Base-by-base conservation (phyloP, 129 eudicot species). In the Kitagawia praeruptora region DNA sequence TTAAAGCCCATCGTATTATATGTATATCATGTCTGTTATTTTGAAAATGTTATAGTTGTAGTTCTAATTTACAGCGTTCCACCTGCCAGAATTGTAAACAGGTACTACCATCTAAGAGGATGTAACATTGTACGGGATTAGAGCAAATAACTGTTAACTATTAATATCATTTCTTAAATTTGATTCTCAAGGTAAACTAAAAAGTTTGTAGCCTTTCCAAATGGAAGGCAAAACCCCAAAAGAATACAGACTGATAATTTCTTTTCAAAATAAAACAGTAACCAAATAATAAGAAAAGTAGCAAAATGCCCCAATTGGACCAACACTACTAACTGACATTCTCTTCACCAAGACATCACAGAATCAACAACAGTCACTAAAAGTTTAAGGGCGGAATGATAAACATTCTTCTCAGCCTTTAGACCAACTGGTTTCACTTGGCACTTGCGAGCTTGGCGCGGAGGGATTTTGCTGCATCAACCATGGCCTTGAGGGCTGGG, bases 401-500 rank as follows among this genome's bases (percentile, higher is more conserved):
- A 12, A 12, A 15, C 39, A 66, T 27, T 66, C 41, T 28, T 66
- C 40, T 66, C 25, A 11, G 47, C 34, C 28, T 38, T 71, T 40
- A 41, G 28, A 16, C 23, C 28, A 12, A 8, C 53, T 4, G 72
- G 39, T n/a, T 78, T 91, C 88, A 91, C 84, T 89, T 91, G 74
- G 89, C 85, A 40, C 87, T 87, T 64, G 93, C 91, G 13, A 91
- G 93, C 87, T 91, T 83, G 63, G 86, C 54, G 28, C 97, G 89
- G 85, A 91, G 83, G 75, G 51, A 87, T 86, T 91, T 91, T 78
- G 97, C 94, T 5, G 97, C 97, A 44, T 91, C 71, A 67, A 91
- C 97, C 97, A 91, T 87, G 90, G 83, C 83, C 2, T 77, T 75
- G 12, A 92, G 92, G 34, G 97, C 97, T 2, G 97, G 94, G 77